Evolutionary conservation across 371 early-diverging fungal species (phyloP).

Genomic region (Syncephalastrum sp.): DNA sequence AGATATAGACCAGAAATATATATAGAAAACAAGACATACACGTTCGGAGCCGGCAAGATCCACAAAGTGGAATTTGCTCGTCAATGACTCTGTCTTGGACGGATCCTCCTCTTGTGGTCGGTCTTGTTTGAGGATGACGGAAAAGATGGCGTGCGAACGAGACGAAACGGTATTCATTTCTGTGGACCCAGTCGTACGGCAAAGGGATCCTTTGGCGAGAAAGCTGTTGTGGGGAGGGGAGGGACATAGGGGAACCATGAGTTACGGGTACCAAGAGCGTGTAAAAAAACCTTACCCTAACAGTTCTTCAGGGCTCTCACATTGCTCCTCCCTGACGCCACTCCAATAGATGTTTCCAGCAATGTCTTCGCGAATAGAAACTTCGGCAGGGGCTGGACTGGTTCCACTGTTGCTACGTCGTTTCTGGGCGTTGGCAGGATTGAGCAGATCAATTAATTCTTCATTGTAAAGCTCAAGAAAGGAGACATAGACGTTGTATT

Average conservation of each 20-base stretch:
- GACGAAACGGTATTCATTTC: slow-evolving; percentile 97
- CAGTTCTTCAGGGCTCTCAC: slow-evolving; percentile 73
- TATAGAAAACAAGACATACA: slow-evolving; percentile 14
- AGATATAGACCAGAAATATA: not conserved
- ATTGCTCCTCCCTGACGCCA: slow-evolving; percentile 83
- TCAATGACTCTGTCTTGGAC: slow-evolving; percentile 22
- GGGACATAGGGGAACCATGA: too few species aligned
- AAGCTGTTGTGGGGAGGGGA: slow-evolving; percentile 13
- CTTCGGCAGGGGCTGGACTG: slow-evolving; percentile 6
- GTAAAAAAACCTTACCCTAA: slow-evolving; percentile 33
- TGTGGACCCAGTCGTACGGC: slow-evolving; percentile 94
- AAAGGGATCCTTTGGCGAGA: slow-evolving; percentile 75
- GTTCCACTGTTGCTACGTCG: slow-evolving; percentile 6
- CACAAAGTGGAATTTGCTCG: slow-evolving; percentile 91
- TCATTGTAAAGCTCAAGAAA: slow-evolving; percentile 99
- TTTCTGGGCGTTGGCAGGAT: slow-evolving; percentile 18
- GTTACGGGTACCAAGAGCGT: too few species aligned
- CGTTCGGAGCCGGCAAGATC: slow-evolving; percentile 86
- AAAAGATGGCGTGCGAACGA: slow-evolving; percentile 98
- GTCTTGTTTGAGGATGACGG: slow-evolving; percentile 71
- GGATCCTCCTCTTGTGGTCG: slow-evolving; percentile 17
- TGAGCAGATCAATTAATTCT: slow-evolving; percentile 84
- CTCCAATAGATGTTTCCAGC: slow-evolving; percentile 89
- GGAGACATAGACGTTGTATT: slow-evolving; percentile 66
- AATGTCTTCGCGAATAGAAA: slow-evolving; percentile 87